phyloP scores from a whole-genome alignment of 2,329 filamentous ascomycete genomes.

The Fusarium coicis region DNA sequence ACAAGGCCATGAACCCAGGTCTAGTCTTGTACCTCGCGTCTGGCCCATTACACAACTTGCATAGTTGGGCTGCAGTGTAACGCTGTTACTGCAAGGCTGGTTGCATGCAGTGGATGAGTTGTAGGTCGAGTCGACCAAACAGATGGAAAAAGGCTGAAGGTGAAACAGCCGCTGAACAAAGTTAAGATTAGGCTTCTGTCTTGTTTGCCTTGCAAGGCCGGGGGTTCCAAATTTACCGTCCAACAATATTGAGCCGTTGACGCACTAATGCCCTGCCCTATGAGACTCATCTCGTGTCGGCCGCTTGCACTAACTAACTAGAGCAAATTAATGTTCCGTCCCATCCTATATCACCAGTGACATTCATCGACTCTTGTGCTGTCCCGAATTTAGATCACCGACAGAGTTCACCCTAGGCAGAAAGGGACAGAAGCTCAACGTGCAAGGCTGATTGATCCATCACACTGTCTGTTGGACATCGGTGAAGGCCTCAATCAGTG shows the following conservation, averaged over 20 bases:
- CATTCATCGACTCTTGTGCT: neutral
- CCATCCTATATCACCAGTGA: neutral
- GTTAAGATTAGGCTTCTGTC: constrained; percentile 40
- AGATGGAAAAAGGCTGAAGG: constrained; percentile 17
- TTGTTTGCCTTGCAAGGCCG: constrained; percentile 20
- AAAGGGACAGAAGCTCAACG: neutral
- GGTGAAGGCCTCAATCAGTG: neutral
- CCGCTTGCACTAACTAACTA: neutral
- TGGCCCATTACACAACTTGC: neutral
- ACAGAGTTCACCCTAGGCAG: neutral
- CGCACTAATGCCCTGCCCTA: constrained; percentile 22
- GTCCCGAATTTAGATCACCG: neutral
- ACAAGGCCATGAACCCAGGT: constrained; percentile 15
- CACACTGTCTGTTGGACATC: neutral
- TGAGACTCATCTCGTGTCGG: constrained; percentile 4
- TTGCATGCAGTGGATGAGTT: neutral
- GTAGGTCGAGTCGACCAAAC: neutral
- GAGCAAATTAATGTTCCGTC: neutral
- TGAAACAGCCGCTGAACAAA: constrained; percentile 36
- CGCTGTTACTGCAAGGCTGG: constrained; percentile 15
- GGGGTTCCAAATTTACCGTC: constrained; percentile 29
- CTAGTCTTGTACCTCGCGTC: constrained; percentile 9
- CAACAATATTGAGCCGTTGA: constrained; percentile 14
- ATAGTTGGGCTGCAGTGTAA: constrained; percentile 8
- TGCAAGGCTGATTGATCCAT: constrained; percentile 16